A percentile compares a stretch with the other conserved stretches of the same genome.
Conservation (phyloP, 1,139 yeast species). For the Taphrina deformans region DNA sequence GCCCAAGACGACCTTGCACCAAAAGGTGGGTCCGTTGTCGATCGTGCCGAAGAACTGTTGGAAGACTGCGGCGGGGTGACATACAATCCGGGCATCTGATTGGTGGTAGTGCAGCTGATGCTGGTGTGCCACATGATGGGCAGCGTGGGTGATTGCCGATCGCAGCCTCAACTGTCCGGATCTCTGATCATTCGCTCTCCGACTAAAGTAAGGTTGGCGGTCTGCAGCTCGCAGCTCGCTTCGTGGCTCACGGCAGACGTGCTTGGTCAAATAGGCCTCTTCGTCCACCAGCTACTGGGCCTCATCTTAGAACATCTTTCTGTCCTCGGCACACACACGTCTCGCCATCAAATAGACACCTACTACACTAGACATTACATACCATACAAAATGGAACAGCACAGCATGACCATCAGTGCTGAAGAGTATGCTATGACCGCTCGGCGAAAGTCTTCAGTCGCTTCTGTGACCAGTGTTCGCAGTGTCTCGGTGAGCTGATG, state of each 20-base stretch:
- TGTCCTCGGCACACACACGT: neutral
- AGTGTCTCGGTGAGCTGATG: neutral
- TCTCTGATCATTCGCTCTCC: neutral
- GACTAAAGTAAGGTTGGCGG: neutral
- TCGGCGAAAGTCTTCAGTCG: neutral
- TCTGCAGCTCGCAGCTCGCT: neutral
- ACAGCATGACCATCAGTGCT: neutral
- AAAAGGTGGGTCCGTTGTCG: neutral
- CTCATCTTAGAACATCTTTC: neutral
- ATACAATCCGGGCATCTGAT: neutral
- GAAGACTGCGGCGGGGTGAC: neutral
- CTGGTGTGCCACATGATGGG: neutral
- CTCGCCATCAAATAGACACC: too few relatives aligned
- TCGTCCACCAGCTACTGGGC: neutral
- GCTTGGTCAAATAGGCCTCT: neutral
- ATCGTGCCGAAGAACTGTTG: neutral
- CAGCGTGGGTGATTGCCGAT: neutral
- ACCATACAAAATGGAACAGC: neutral
- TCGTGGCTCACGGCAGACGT: neutral
- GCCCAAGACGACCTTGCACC: neutral
- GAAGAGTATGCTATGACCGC: neutral
- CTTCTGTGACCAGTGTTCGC: neutral
- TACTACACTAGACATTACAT: neutral
- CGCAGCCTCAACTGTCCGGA: neutral
- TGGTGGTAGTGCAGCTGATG: too few relatives aligned